Conservation (phyloP, 2,329 filamentous ascomycete species). For the Aspergillus sclerotialis region DNA sequence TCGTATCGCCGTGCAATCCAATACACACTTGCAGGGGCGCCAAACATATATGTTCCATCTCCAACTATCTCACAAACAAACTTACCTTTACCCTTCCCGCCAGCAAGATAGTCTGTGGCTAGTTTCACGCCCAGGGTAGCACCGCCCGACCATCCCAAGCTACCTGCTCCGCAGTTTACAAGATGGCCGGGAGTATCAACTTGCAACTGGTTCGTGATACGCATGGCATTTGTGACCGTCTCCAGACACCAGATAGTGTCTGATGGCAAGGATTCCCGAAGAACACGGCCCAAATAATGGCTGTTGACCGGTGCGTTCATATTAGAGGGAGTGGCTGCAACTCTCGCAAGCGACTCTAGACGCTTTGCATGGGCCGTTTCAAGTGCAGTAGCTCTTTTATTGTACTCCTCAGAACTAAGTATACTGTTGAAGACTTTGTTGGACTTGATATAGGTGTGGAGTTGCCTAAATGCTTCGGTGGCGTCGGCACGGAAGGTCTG, state of each 20-base stretch:
- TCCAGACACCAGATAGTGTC: conserved; percentile 69
- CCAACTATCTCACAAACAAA: conserved; percentile 38
- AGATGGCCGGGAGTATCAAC: background rate
- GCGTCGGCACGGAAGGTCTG: conserved; percentile 57
- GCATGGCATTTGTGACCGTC: conserved; percentile 62
- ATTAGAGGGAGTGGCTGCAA: no score
- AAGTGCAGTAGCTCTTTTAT: no score
- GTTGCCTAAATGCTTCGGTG: background rate
- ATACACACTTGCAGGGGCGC: conserved; percentile 57
- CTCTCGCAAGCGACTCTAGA: no score
- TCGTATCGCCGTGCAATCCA: conserved; percentile 60
- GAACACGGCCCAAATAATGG: conserved; percentile 43
- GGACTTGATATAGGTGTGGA: background rate
- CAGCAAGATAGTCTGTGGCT: conserved; percentile 39
- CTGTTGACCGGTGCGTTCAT: no score
- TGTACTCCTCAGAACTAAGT: conserved; percentile 1
- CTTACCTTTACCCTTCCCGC: background rate
- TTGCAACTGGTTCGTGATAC: conserved; percentile 15
- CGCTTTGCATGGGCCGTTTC: no score
- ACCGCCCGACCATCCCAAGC: conserved; percentile 71
- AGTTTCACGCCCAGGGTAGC: conserved; percentile 68
- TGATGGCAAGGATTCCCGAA: conserved; percentile 49
- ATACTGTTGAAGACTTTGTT: background rate
- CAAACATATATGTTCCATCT: conserved; percentile 60
- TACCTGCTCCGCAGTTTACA: conserved; percentile 55